These are phyloP conservation scores for Phyllosticta capitalensis DNA, from an alignment of 2,329 filamentous ascomycete species.

Conservation along the genomic window DNA sequence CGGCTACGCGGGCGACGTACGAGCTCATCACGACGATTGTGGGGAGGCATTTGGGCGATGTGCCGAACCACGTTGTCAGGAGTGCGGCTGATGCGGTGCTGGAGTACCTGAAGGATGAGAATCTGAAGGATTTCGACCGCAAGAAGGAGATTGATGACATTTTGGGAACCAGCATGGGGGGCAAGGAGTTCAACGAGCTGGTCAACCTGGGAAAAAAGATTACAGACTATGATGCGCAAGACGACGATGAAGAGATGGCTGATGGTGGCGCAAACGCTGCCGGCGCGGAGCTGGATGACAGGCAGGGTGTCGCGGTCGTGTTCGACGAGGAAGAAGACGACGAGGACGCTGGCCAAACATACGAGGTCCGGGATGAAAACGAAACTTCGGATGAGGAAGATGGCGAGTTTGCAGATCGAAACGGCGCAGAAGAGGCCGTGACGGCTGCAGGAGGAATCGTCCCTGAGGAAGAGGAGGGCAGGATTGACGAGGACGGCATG, in stretches of 20 bases:
- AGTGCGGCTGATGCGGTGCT: conserved; percentile 89
- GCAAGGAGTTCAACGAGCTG: conserved; percentile 93
- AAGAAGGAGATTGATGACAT: conserved; percentile 97
- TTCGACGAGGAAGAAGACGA: conserved; percentile 83
- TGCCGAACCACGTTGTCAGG: conserved; percentile 80
- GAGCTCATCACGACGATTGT: conserved; percentile 90
- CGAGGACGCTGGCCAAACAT: conserved; percentile 65
- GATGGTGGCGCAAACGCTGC: conserved; percentile 50
- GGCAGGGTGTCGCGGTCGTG: conserved; percentile 92
- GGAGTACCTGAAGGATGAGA: conserved; percentile 89
- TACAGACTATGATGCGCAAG: conserved; percentile 93
- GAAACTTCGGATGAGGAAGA: conserved; percentile 65
- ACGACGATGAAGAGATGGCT: conserved; percentile 83
- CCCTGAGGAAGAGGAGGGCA: conserved; percentile 19
- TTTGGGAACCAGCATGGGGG: conserved; percentile 67
- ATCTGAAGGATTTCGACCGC: conserved; percentile 94
- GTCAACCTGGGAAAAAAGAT: conserved; percentile 98
- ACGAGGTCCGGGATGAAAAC: conserved; percentile 78
- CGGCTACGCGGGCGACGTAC: conserved; percentile 84
- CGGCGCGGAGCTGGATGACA: conserved; percentile 74
- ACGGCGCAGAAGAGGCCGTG: conserved; percentile 42
- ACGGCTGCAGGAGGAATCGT: conserved; percentile 31
- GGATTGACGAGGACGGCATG: conserved; percentile 62
- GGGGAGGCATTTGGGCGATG: conserved; percentile 79
- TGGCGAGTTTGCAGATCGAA: conserved; percentile 50